These are phyloP conservation scores for Marsdenia floribunda DNA, from an alignment of 257 asterid genomes.

Conservation along the genomic window DNA sequence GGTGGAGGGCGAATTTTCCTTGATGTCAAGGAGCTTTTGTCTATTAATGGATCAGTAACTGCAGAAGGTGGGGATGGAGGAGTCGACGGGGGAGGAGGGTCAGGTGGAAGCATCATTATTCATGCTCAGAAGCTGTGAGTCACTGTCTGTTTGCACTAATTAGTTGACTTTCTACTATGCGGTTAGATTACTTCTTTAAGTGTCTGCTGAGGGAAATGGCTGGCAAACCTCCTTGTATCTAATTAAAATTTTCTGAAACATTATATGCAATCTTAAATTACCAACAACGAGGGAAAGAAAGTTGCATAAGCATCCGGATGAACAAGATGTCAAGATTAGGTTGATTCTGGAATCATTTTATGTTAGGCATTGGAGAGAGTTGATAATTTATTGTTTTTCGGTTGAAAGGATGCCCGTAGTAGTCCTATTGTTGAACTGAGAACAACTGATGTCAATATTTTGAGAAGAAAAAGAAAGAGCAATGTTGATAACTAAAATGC, in stretches of 20 bases:
- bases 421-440: background rate
- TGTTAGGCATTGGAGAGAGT: background rate
- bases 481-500: background rate
- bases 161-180: background rate
- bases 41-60: constrained; percentile 72
- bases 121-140: constrained; percentile 86
- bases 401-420: background rate
- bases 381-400: background rate
- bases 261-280: background rate
- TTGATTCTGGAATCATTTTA: background rate
- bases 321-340: background rate
- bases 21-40: constrained; percentile 51
- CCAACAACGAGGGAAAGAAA: background rate
- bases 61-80: constrained; percentile 98
- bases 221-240: too few relatives aligned
- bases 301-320: background rate
- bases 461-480: background rate
- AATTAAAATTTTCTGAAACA: background rate
- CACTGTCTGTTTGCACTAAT: constrained; percentile 28
- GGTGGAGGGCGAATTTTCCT: constrained; percentile 90
- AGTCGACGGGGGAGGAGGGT: constrained; percentile 87
- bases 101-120: constrained; percentile 82
- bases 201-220: background rate
- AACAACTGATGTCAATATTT: background rate
- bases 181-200: background rate